phyloP scores from a whole-genome alignment of 306 rosid species.

The Cucurbita maxima region DNA sequence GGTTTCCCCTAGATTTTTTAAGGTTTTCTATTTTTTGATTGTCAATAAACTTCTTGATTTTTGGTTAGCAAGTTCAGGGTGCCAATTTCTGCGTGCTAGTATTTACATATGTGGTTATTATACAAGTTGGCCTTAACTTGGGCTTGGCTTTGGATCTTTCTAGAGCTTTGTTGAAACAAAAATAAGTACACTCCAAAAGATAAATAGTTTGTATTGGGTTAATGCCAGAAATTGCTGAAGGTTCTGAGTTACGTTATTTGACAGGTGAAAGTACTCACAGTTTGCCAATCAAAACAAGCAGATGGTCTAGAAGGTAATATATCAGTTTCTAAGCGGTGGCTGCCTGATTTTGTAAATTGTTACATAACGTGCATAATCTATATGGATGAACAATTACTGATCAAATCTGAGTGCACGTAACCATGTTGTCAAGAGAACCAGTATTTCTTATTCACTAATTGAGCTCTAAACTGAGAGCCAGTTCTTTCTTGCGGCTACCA shows the following conservation, averaged over 20 bases:
- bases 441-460: background rate
- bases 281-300: constrained; percentile 53
- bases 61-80: background rate
- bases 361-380: background rate
- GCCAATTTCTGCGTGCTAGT: background rate
- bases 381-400: background rate
- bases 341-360: background rate
- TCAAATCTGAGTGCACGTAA: background rate
- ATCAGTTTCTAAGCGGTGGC: background rate
- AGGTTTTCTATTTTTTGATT: background rate
- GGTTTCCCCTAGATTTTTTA: background rate
- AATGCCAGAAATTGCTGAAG: background rate
- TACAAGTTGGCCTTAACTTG: background rate
- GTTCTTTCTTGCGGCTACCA: background rate
- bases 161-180: background rate
- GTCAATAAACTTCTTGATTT: background rate
- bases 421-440: background rate
- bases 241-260: constrained; percentile 17
- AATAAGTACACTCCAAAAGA: background rate
- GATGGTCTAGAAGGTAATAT: constrained; percentile 45
- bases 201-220: background rate
- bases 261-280: constrained; percentile 74
- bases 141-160: background rate
- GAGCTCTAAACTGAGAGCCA: background rate
- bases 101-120: background rate